These are phyloP conservation scores for Castanea mollissima DNA, from an alignment of 306 rosid species.

Conservation along the genomic window DNA sequence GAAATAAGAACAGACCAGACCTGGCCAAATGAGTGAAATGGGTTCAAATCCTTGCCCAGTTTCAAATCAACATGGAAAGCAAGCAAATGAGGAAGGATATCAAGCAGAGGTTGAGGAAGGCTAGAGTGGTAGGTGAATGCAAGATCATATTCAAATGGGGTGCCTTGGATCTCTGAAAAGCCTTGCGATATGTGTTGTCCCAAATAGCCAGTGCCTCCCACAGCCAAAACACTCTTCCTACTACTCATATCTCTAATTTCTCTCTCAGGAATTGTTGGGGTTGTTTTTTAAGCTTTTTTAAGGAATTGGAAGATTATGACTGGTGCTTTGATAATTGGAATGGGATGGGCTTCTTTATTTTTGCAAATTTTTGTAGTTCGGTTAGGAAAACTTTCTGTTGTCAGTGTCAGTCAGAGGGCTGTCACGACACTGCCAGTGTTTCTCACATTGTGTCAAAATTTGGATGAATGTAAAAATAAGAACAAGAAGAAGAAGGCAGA, in stretches of 20 bases:
- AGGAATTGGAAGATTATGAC: background rate
- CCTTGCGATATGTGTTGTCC: slow-evolving; percentile 84
- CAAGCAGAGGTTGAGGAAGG: slow-evolving; percentile 46
- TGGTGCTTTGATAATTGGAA: background rate
- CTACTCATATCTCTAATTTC: slow-evolving; percentile 18
- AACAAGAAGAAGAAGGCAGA: too few species aligned
- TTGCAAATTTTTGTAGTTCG: background rate
- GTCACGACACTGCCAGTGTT: background rate
- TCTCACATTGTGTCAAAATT: background rate
- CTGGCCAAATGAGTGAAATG: slow-evolving; percentile 67
- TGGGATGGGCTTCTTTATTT: too few species aligned
- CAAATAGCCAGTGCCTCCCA: slow-evolving; percentile 91
- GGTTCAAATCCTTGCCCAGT: slow-evolving; percentile 71
- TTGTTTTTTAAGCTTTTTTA: background rate
- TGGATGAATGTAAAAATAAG: too few species aligned
- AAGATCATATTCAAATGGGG: slow-evolving; percentile 46
- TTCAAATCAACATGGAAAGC: slow-evolving; percentile 70
- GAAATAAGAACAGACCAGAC: slow-evolving; percentile 29
- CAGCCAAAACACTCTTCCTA: slow-evolving; percentile 57
- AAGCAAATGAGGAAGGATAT: slow-evolving; percentile 45
- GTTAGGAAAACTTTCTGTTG: background rate
- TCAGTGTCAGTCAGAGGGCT: background rate
- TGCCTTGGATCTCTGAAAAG: slow-evolving; percentile 29
- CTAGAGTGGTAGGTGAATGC: slow-evolving; percentile 67
- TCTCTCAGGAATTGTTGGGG: background rate